Evolutionary conservation across 495 filamentous ascomycete genomes (phyloP).

Genomic region (Penicillium coprophilum): DNA sequence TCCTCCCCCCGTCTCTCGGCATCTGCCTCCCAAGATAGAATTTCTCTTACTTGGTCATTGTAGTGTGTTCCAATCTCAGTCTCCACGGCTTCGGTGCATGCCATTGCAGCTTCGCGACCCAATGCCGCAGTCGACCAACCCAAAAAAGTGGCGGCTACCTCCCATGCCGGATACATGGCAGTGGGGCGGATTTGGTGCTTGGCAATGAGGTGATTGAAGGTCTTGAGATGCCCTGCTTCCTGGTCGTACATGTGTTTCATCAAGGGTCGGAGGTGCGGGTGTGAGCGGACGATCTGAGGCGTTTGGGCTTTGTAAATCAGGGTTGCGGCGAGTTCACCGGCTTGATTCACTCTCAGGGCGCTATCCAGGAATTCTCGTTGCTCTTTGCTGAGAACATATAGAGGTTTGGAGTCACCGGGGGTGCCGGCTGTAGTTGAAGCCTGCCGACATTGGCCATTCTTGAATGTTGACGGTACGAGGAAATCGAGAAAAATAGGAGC

Average conservation of each 20-base stretch:
- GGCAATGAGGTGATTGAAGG: constrained; percentile 81
- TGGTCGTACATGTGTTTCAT: constrained; percentile 99
- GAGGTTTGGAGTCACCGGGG: constrained; percentile 36
- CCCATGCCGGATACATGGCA: constrained; percentile 90
- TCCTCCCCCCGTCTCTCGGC: constrained; percentile 65
- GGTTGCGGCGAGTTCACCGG: constrained; percentile 82
- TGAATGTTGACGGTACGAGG: constrained; percentile 39
- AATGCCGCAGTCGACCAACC: constrained; percentile 89
- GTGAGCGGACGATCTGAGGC: constrained; percentile 67
- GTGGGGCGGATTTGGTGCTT: constrained; percentile 92
- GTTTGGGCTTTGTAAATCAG: constrained; percentile 83
- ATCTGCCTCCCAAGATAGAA: constrained; percentile 77
- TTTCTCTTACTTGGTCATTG: constrained; percentile 80
- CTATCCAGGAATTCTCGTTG: constrained; percentile 77
- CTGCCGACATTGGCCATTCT: constrained; percentile 27
- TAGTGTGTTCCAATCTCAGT: constrained; percentile 97
- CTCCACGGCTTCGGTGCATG: constrained; percentile 97
- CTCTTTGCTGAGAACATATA: constrained; percentile 62
- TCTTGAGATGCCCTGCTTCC: constrained; percentile 80
- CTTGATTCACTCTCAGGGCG: constrained; percentile 87
- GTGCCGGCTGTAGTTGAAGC: constrained; percentile 31
- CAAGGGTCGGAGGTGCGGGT: constrained; percentile 82
- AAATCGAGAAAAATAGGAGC: constrained; percentile 42
- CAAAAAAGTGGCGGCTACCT: constrained; percentile 74
- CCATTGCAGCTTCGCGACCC: constrained; percentile 95